These are phyloP conservation scores for Trichoderma harzianum DNA, from an alignment of 2,329 filamentous ascomycete species.

Conservation along the genomic window DNA sequence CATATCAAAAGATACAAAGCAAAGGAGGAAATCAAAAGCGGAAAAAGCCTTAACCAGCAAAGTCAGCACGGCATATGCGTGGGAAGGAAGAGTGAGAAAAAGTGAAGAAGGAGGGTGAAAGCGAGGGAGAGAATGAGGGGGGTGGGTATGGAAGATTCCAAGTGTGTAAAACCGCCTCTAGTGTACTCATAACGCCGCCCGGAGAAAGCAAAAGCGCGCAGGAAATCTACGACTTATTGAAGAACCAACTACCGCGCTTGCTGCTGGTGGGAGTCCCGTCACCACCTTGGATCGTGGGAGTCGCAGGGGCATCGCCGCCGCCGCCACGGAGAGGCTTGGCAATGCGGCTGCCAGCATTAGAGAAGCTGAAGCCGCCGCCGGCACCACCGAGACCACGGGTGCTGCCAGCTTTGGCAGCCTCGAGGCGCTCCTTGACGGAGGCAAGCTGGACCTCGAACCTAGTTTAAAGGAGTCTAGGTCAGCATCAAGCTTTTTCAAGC, in stretches of 20 bases:
- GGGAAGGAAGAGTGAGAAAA: slow-evolving; percentile 18
- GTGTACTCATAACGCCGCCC: slow-evolving; percentile 27
- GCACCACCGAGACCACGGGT: slow-evolving; percentile 75
- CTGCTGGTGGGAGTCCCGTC: slow-evolving; percentile 53
- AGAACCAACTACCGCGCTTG: slow-evolving; percentile 74
- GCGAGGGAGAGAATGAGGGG: not conserved
- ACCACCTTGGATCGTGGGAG: slow-evolving; percentile 56
- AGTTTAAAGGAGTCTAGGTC: slow-evolving; percentile 11
- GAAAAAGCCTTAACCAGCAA: slow-evolving; percentile 21
- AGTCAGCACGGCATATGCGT: slow-evolving; percentile 13
- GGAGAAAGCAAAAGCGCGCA: slow-evolving; percentile 12
- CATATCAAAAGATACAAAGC: slow-evolving; percentile 14
- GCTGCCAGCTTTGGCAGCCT: slow-evolving; percentile 88
- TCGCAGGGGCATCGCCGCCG: slow-evolving; percentile 44
- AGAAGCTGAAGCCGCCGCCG: slow-evolving; percentile 69
- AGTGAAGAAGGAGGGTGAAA: not conserved
- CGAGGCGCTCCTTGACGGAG: slow-evolving; percentile 94
- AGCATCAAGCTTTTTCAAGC: slow-evolving; percentile 9
- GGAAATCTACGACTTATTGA: slow-evolving; percentile 54
- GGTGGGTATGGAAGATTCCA: slow-evolving; percentile 18
- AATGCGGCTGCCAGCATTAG: slow-evolving; percentile 61
- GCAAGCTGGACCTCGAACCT: slow-evolving; percentile 97
- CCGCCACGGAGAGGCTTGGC: slow-evolving; percentile 67
- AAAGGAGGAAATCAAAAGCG: slow-evolving; percentile 20
- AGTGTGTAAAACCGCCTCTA: slow-evolving; percentile 13